These are phyloP conservation scores for Apiospora kogelbergensis DNA, from an alignment of 2,329 filamentous ascomycete species.

Conservation along the genomic window DNA sequence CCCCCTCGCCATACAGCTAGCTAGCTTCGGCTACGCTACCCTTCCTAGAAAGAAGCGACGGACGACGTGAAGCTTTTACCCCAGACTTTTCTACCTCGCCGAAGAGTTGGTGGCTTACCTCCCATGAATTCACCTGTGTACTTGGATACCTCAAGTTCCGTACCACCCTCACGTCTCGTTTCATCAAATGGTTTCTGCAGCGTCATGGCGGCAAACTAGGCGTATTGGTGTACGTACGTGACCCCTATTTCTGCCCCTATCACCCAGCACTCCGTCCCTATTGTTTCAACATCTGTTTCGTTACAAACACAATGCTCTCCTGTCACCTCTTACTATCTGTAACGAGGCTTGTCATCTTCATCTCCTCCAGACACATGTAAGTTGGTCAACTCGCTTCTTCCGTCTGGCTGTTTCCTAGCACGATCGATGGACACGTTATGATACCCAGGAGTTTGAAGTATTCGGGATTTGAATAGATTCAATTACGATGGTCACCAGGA, in stretches of 20 bases:
- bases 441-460: too few species aligned
- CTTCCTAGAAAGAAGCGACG: neutral
- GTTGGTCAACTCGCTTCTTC: neutral
- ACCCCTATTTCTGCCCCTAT: too few species aligned
- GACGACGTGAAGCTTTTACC: neutral
- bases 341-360: neutral
- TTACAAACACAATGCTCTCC: neutral
- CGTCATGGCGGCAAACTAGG: neutral
- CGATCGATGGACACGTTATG: too few species aligned
- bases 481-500: too few species aligned
- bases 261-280: too few species aligned
- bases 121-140: neutral
- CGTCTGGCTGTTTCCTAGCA: too few species aligned
- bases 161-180: neutral
- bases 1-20: neutral
- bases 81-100: neutral
- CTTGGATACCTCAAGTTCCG: too few species aligned
- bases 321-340: neutral
- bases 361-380: neutral
- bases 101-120: neutral
- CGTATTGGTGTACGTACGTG: neutral
- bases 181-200: neutral
- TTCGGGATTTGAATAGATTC: too few species aligned
- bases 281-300: neutral
- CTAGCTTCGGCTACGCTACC: neutral